Evolutionary conservation across 2,329 filamentous ascomycete species (phyloP).

Genomic region (Chaetomiaceae sp.): DNA sequence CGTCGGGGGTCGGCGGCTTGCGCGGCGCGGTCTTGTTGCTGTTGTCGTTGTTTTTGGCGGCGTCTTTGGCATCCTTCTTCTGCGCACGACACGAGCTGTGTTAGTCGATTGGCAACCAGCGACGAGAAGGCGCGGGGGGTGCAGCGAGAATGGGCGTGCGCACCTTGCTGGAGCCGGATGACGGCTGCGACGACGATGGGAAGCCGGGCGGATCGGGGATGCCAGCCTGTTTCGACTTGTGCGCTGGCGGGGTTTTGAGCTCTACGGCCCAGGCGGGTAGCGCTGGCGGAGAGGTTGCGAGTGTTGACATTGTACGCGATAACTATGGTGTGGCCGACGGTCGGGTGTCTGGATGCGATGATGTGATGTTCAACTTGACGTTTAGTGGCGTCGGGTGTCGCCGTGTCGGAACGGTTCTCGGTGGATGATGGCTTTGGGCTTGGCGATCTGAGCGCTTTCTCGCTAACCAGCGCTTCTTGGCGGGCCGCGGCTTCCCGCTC

Average conservation of each 20-base stretch:
- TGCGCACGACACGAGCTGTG: constrained; percentile 19
- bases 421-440: too few relatives aligned
- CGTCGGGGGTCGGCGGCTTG: constrained; percentile 65
- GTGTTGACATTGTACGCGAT: constrained; percentile 24
- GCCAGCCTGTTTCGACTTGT: constrained; percentile 58
- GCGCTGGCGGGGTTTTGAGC: constrained; percentile 62
- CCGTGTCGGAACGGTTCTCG: too few relatives aligned
- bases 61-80: constrained; percentile 46
- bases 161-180: constrained; percentile 52
- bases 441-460: too few relatives aligned
- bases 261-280: constrained; percentile 76
- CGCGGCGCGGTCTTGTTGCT: constrained; percentile 45
- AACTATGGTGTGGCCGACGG: too few relatives aligned
- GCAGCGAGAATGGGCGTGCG: neutral
- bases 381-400: too few relatives aligned
- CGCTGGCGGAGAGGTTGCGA: constrained; percentile 4
- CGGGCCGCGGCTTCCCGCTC: too few relatives aligned
- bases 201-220: constrained; percentile 86
- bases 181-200: constrained; percentile 46
- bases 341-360: too few relatives aligned
- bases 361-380: too few relatives aligned
- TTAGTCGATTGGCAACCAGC: constrained; percentile 12
- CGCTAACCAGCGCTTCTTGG: too few relatives aligned
- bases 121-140: neutral
- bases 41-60: constrained; percentile 42